Evolutionary conservation across 208 protist genomes (phyloP), one percentile per base, ranked within the genome.

Genomic region (Vickermania ingenoplastis): DNA sequence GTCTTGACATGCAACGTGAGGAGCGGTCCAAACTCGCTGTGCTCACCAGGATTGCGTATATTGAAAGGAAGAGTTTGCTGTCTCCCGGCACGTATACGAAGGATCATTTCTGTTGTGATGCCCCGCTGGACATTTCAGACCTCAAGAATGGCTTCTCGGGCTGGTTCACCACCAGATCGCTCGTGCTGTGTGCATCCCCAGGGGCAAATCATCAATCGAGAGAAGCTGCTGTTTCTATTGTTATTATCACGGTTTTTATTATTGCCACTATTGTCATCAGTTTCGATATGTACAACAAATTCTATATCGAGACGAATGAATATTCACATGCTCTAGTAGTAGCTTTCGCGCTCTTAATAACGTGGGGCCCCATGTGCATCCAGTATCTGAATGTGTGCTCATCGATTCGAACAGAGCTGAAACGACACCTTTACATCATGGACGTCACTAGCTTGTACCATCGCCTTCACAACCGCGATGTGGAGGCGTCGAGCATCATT

Each of bases 1-100:
- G 89, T n/a, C 83, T 68, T 2, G 86, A 92, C 71, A 89, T 89
- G 79, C 81, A 89, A 60, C 73, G 86, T 1, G 75, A 92, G 59
- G 58, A 89, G 22, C 53, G 53, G 3, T 77, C 75, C 5, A 83
- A 89, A 71, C 72, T 92, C 58, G 65, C 63, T 27, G 82, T 85
- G 29, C 65, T 92, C 24, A 81, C 82, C 1, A 61, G 82, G 22
- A 51, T 88, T 22, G 86, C 82, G 14, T 89, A 86, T 41, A 48
- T 92, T 3, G 79, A 86, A 57, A 62, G 65, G 17, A 67, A 61
- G 27, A 81, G 77, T 69, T 73, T 92, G 61, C 69, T 83, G 57
- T 73, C 71, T 4, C 86, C 86, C 0, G 87, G 79, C 57, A 59
- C 66, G 24, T 61, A 79, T 45, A 31, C 75, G 0, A 31, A 61